Evolutionary conservation across 495 filamentous ascomycete genomes (phyloP), one percentile per base, ranked within the genome.

Genomic region (Penicillium goetzii): DNA sequence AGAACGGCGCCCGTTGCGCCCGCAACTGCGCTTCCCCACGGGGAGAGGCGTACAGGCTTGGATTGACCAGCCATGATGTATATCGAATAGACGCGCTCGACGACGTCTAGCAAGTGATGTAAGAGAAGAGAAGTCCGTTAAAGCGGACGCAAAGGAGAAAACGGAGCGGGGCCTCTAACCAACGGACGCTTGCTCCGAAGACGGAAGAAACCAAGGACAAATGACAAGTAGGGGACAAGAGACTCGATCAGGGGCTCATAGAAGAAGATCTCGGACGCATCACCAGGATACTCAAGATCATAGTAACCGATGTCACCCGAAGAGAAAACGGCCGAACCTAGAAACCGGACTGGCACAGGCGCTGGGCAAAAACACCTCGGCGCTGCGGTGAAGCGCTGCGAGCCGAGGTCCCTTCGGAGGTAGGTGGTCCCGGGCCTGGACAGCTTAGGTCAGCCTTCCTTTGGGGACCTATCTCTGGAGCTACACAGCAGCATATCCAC

Each of bases 1-100:
- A 99, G 79, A 14, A 97, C 91, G 36, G 96, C 95, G 54, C 95
- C 94, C 19, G 93, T 92, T 58, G 96, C 91, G 66, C 95, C 95
- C 43, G 96, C 93, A 61, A 97, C 86, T 47, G 95, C 95, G 70
- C 86, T 88, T 33, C 93, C 94, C 96, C 96, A 98, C 57, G 96
- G 92, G 26, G 95, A 92, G 61, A 99, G 85, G 43, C 83, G 73
- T 30, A 78, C 85, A 59, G 88, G 87, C 76, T 95, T 96, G 40
- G 93, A 93, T 78, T 91, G 91, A 50, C 78, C 88, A 51, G 88
- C 81, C 93, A 97, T 97, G 59, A 38, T 74, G 49, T 60, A 32
- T 59, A 53, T 54, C 19, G 49, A 53, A 33, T 14, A 58, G 58
- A 62, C 43, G 43, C 53, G 45, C 58, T 33, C 15, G 33, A 50